phyloP scores from a whole-genome alignment of 331 rosid species.

The Cydonia oblonga region DNA sequence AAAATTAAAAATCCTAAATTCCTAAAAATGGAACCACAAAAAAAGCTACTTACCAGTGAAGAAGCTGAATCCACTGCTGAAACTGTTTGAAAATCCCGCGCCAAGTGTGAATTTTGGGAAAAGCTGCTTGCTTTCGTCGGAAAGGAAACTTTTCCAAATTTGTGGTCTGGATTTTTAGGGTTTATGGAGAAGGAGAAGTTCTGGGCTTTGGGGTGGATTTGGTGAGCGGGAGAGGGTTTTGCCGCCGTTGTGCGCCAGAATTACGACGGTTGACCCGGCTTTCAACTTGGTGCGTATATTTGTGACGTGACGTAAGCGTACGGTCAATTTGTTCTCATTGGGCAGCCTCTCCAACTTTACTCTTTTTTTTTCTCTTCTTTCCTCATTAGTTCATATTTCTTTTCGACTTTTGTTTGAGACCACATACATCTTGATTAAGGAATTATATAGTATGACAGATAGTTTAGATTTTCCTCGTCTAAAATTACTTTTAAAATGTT shows the following conservation, averaged over 20 bases:
- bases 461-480: too few relatives aligned
- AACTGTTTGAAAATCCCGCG: constrained; percentile 16
- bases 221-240: constrained; percentile 26
- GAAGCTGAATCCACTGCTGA: not conserved
- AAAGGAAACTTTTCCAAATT: not conserved
- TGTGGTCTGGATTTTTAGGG: constrained; percentile 11
- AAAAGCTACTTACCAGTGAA: constrained; percentile 15
- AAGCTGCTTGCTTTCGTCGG: not conserved
- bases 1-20: not conserved
- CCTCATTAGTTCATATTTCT: too few relatives aligned
- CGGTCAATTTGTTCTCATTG: constrained; percentile 2
- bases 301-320: constrained; percentile 6
- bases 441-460: too few relatives aligned
- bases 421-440: too few relatives aligned
- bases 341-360: not conserved
- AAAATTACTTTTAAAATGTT: too few relatives aligned
- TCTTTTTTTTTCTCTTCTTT: not conserved
- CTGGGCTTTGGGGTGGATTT: not conserved
- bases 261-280: too few relatives aligned
- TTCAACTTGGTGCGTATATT: not conserved
- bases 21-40: not conserved
- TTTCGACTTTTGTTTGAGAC: too few relatives aligned
- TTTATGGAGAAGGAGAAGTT: constrained; percentile 5
- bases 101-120: not conserved
- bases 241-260: too few relatives aligned